A percentile compares a stretch with the other conserved stretches of the same genome.
These are phyloP conservation scores for Entelexis paramagnoliae DNA, from an alignment of 1,139 yeast species.

Conservation along the genomic window DNA sequence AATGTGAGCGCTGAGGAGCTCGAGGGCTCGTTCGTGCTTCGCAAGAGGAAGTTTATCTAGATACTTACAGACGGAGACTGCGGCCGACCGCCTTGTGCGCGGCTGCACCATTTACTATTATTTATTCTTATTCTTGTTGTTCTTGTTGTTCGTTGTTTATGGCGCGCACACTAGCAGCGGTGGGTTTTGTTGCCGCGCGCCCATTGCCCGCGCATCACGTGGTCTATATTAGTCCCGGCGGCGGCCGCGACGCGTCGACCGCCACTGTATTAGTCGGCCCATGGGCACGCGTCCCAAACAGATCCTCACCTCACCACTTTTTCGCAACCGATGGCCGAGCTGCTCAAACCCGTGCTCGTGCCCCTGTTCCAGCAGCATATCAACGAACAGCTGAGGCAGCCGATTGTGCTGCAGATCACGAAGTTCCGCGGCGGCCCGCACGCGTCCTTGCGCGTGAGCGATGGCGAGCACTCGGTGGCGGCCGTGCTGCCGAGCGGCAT, in stretches of 20 bases:
- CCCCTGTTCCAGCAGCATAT: background rate
- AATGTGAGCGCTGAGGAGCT: slow-evolving; percentile 9
- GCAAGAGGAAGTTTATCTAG: background rate
- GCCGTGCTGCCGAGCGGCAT: slow-evolving; percentile 3
- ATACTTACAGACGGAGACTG: too few relatives aligned
- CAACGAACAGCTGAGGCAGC: slow-evolving; percentile 6
- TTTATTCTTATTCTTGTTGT: background rate
- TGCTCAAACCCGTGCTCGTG: slow-evolving; percentile 12
- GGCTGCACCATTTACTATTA: too few relatives aligned
- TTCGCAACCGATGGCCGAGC: slow-evolving; percentile 9
- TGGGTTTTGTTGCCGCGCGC: too few relatives aligned
- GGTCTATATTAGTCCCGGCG: background rate
- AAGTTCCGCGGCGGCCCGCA: slow-evolving; percentile 7
- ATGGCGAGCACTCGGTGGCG: slow-evolving; percentile 11
- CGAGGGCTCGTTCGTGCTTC: slow-evolving; percentile 17
- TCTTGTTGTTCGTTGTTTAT: too few relatives aligned
- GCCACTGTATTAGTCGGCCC: slow-evolving; percentile 2
- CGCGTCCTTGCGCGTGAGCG: slow-evolving; percentile 9
- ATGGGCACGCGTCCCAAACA: background rate
- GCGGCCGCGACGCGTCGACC: background rate
- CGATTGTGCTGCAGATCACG: slow-evolving; percentile 15
- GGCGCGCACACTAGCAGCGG: too few relatives aligned
- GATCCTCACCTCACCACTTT: background rate
- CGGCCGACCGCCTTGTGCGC: too few relatives aligned
- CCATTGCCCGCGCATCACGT: background rate